Conservation (phyloP, 2,329 filamentous ascomycete species). For the Monilinia vaccinii-corymbosi region DNA sequence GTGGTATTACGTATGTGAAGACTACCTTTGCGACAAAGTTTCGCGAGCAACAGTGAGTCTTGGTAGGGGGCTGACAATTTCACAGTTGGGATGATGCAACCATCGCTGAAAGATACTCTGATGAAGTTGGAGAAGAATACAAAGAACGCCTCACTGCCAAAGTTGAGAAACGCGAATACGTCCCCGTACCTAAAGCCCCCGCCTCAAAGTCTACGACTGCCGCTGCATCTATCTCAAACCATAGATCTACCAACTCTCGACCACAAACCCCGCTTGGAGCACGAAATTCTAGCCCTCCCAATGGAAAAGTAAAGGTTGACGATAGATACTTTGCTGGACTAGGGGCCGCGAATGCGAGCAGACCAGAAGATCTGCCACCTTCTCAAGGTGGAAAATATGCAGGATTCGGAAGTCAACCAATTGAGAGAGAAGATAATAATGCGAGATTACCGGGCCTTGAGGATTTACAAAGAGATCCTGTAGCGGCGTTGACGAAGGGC, state of each 20-base stretch:
- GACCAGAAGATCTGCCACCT: conserved; percentile 67
- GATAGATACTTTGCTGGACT: conserved; percentile 86
- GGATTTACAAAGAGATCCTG: conserved; percentile 83
- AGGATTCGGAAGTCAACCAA: conserved; percentile 73
- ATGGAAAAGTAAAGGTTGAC: conserved; percentile 54
- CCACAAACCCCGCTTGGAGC: conserved; percentile 19
- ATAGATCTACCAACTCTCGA: conserved; percentile 9
- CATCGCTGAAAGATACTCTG: conserved; percentile 83
- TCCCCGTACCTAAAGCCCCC: conserved; percentile 54
- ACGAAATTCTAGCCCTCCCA: conserved; percentile 21
- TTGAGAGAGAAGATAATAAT: conserved; percentile 37
- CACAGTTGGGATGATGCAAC: conserved; percentile 65
- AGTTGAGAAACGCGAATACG: conserved; percentile 81
- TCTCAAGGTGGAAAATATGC: conserved; percentile 87
- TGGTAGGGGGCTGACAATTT: conserved; percentile 7
- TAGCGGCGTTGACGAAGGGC: conserved; percentile 80
- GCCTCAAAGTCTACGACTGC: neutral
- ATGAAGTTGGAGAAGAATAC: conserved; percentile 87
- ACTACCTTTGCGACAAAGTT: neutral
- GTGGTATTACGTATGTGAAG: conserved; percentile 39
- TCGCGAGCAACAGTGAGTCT: neutral
- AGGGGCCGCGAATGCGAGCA: conserved; percentile 70
- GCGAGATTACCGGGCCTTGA: conserved; percentile 59
- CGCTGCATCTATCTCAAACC: conserved; percentile 7
- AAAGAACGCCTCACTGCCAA: conserved; percentile 83